Evolutionary conservation across 2,329 filamentous ascomycete species (phyloP).

Genomic region (Fusarium pseudonygamai): DNA sequence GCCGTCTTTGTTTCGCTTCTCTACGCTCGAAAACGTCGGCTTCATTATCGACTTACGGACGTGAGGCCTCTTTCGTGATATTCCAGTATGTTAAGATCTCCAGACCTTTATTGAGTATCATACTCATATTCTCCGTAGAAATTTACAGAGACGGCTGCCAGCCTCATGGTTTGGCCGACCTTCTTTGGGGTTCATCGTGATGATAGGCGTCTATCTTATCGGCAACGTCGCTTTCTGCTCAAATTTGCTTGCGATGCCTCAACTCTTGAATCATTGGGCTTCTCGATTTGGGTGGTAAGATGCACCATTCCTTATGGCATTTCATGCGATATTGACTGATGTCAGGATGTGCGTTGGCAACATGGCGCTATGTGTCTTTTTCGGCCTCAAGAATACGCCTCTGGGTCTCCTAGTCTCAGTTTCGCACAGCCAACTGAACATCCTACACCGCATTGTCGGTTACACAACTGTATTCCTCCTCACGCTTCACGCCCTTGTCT

Average conservation of each 20-base stretch:
- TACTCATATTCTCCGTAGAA: background rate
- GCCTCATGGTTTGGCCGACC: background rate
- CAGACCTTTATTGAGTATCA: rapidly evolving
- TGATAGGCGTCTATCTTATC: background rate
- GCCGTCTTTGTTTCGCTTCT: background rate
- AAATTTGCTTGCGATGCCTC: background rate
- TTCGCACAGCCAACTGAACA: conserved; percentile 57
- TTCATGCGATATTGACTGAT: background rate
- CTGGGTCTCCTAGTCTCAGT: conserved; percentile 44
- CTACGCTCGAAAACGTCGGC: background rate
- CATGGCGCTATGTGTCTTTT: conserved; percentile 51
- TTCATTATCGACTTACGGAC: rapidly evolving
- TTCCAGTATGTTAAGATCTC: background rate
- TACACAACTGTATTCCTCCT: conserved; percentile 52
- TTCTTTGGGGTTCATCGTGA: background rate
- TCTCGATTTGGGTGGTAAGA: conserved; percentile 40
- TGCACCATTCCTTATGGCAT: rapidly evolving
- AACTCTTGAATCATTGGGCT: background rate
- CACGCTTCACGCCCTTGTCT: conserved; percentile 50
- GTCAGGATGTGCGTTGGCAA: conserved; percentile 58
- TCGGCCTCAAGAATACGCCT: conserved; percentile 61
- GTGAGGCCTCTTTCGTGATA: background rate
- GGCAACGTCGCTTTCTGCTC: background rate
- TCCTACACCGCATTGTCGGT: conserved; percentile 57
- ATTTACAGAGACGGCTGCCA: background rate